Percentiles rank a stretch among this genome's conserved stretches.
phyloP scores from a whole-genome alignment of 2,329 filamentous ascomycete genomes.

The Ceratocystis colombiana region DNA sequence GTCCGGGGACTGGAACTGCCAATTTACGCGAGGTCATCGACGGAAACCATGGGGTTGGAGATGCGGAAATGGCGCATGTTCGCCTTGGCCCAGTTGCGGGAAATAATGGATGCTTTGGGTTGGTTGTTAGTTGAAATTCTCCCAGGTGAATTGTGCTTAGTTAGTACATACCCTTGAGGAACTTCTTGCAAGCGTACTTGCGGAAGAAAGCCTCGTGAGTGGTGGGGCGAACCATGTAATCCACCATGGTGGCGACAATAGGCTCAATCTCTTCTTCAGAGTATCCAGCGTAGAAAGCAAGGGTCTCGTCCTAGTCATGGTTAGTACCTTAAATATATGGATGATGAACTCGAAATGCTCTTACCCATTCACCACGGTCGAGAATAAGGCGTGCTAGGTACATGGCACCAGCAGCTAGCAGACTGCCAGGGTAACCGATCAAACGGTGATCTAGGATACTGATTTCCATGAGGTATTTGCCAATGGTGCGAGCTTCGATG shows the following conservation, averaged over 20 bases:
- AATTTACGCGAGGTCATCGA: constrained; percentile 39
- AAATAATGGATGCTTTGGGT: constrained; percentile 21
- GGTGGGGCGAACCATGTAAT: constrained; percentile 85
- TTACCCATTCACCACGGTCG: constrained; percentile 82
- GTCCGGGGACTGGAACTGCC: neutral
- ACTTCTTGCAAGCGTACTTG: constrained; percentile 99
- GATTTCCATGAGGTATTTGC: constrained; percentile 97
- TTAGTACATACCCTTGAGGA: constrained; percentile 74
- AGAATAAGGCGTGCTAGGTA: constrained; percentile 85
- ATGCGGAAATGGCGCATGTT: constrained; percentile 52
- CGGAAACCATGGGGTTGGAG: constrained; percentile 39
- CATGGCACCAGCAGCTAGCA: constrained; percentile 87
- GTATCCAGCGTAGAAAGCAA: constrained; percentile 88
- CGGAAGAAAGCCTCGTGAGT: constrained; percentile 97
- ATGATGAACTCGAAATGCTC: constrained; percentile 31
- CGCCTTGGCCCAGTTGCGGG: constrained; percentile 74
- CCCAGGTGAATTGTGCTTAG: neutral
- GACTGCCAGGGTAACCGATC: constrained; percentile 78
- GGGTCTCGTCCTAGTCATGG: constrained; percentile 58
- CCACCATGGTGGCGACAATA: constrained; percentile 87
- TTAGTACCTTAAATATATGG: constrained; percentile 30
- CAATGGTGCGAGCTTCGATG: constrained; percentile 91
- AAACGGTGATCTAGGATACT: constrained; percentile 91
- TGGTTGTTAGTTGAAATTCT: neutral
- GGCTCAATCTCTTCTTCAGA: constrained; percentile 86